A percentile compares a stretch with the other conserved stretches of the same genome.
Conservation (phyloP, 2,329 filamentous ascomycete genomes). For the Diaporthe australafricana region DNA sequence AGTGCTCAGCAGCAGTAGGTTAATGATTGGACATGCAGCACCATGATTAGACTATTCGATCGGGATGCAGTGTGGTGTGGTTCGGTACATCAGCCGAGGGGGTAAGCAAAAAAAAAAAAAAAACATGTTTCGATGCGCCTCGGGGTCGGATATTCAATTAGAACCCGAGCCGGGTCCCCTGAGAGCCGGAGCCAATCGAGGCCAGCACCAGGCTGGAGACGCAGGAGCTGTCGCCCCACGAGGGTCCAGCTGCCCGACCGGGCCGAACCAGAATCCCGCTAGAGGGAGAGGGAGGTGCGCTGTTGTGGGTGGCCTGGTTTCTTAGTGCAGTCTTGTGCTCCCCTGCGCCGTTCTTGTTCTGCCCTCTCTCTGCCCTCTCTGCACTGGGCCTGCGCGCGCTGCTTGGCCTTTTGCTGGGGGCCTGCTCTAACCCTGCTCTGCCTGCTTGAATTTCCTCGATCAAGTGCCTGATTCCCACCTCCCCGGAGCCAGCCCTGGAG, state of each 20-base stretch:
- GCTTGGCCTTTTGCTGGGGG: background rate
- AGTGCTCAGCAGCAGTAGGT: background rate
- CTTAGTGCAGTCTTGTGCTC: background rate
- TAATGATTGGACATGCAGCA: background rate
- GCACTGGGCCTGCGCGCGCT: background rate
- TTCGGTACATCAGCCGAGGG: slow-evolving; percentile 3
- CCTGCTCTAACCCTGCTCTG: too few relatives aligned
- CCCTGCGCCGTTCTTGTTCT: background rate
- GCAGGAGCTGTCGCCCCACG: background rate
- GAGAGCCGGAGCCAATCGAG: background rate
- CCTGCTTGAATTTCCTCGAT: background rate
- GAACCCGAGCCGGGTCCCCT: slow-evolving; percentile 20
- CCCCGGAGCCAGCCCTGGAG: background rate
- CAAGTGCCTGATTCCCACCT: background rate
- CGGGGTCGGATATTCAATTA: slow-evolving; percentile 25
- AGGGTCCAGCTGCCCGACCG: slow-evolving; percentile 27
- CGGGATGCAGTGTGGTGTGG: background rate
- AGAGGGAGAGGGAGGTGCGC: too few relatives aligned
- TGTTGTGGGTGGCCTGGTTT: background rate
- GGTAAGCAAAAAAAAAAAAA: too few relatives aligned
- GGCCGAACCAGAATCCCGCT: slow-evolving; percentile 25
- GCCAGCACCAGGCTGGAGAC: background rate
- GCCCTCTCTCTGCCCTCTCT: background rate
- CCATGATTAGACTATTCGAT: background rate
- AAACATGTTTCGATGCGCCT: background rate